Base-by-base conservation (phyloP, 441 rosid genomes). In the Rhodomyrtus psidioides region DNA sequence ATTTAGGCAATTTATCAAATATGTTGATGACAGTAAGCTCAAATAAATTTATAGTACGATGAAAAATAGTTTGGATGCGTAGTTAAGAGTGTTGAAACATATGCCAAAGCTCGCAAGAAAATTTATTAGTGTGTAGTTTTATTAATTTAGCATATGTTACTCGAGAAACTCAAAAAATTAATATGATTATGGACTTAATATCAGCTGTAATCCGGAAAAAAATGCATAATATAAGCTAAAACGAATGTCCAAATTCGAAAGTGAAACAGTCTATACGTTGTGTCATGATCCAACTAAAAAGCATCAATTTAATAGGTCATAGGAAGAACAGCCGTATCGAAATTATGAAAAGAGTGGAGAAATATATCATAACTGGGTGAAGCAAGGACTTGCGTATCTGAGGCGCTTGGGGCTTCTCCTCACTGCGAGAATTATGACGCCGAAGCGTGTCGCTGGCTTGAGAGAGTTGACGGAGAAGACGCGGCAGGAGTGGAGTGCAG, bases 401-500 rank as follows among this genome's bases (percentile, higher is more conserved):
- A 16, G 74, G 42, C 21, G 21, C 12, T 7, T 60, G 19, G 23
- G 5, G 42, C 44, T 12, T 57, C 62, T 6, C 4, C 26, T 58
- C 28, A 6, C 6, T 4, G 62, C 1, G 4, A 58, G 62, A 58
- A 9, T 3, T 17, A 55, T 21, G 57, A 17, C 57, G 2, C 8
- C 14, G 16, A 62, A 1, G 75, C 1, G 24, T 7, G 9, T 10
- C 24, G 12, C 10, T 9, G 75, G 17, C 28, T n/a, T 12, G 62
- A 28, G 30, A 26, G 4, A n/a, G 62, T 58, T 3, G 30, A n/a
- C 2, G 30, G 30, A 2, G 62, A 58, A 58, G 62, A n/a, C 30
- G 17, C 17, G 6, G 6, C 17, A 53, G 17, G 54, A n/a, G 1
- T 1, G 17, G 54, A n/a, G 1, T 1, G 7, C 0, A 10, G 15